Conservation (phyloP, 2,329 filamentous ascomycete species). For the Neonectria magnoliae region DNA sequence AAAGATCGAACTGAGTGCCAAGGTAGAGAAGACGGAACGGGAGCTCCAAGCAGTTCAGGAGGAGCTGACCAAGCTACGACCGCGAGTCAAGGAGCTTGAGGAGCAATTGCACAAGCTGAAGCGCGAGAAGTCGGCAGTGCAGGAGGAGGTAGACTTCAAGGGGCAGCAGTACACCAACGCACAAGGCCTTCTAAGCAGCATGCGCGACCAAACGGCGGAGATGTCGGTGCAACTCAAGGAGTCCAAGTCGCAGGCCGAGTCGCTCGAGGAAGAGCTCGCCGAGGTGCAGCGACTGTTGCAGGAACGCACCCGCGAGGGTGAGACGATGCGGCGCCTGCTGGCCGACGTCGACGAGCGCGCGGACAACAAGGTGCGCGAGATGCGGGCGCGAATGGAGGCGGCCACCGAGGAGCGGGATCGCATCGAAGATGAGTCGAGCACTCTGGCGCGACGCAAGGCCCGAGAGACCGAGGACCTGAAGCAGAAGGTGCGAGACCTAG, state of each 20-base stretch:
- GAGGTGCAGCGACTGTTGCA: conserved; percentile 88
- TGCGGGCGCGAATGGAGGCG: conserved; percentile 87
- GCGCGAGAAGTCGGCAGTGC: conserved; percentile 72
- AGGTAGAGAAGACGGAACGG: conserved; percentile 74
- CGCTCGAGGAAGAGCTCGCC: conserved; percentile 88
- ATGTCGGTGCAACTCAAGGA: conserved; percentile 93
- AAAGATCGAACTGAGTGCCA: conserved; percentile 79
- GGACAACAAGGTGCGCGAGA: conserved; percentile 84
- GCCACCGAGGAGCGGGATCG: conserved; percentile 95
- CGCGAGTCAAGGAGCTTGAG: conserved; percentile 73
- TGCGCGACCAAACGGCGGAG: conserved; percentile 92
- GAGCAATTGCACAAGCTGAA: conserved; percentile 75
- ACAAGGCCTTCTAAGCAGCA: conserved; percentile 86
- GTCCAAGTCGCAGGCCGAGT: conserved; percentile 81
- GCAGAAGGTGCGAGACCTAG: conserved; percentile 80
- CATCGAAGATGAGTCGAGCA: conserved; percentile 88
- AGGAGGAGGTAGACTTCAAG: conserved; percentile 86
- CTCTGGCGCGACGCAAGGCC: conserved; percentile 77
- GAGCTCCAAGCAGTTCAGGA: conserved; percentile 79
- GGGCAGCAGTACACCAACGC: conserved; percentile 85
- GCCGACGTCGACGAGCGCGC: conserved; percentile 86
- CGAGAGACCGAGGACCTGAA: conserved; percentile 90
- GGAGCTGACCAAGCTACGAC: conserved; percentile 74
- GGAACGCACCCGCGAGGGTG: conserved; percentile 89
- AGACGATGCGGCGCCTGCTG: conserved; percentile 92